Evolutionary conservation across 2,329 filamentous ascomycete genomes (phyloP), one percentile per base, ranked within the genome.

Genomic region (Colletotrichum cereale): DNA sequence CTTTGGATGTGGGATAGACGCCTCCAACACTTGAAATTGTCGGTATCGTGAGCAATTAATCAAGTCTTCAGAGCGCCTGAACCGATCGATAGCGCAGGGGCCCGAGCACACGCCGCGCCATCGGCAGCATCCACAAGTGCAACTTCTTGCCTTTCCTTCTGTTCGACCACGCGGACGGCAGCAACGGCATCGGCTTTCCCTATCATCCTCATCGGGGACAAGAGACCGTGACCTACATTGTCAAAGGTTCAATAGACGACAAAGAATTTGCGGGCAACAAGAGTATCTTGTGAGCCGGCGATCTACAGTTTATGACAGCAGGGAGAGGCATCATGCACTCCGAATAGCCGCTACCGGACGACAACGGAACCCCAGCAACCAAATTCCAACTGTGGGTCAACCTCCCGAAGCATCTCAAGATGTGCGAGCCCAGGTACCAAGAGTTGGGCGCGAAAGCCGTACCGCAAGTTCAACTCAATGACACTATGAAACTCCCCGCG

Each of bases 371-470:
- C 66, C 84, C 91, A 69, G 97, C 95, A 80, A 88, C 96, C 62
- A 96, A 96, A 40, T 89, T 98, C 83, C 96, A 98, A 84, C 86
- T 98, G 26, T 98, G 96, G 96, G 95, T 98, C 55, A 96, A 98
- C 79, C 84, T 98, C 11, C 96, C 96, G 7, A 84, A 90, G 77
- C 82, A 91, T 40, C 86, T 98, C 64, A 98, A 98, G 86, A 86
- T 85, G 75, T 97, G 94, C 84, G 96, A 98, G 82, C 96, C 96
- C 44, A 89, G 96, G 56, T 98, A 98, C 82, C 92, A 96, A 66
- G 96, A 98, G 80, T 84, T 98, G 62, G 86, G 89, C 64, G 92
- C 92, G 0, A 79, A 79, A 4, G 96, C 98, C 83, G 95, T 98
- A 75, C 96, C 96, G 0, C 77, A 84, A 5, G 93, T 89, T 18